Evolutionary conservation across 1,139 yeast species (phyloP), one percentile per base, ranked within the genome.

Genomic region (Chernovozyma sophiae-reginae): DNA sequence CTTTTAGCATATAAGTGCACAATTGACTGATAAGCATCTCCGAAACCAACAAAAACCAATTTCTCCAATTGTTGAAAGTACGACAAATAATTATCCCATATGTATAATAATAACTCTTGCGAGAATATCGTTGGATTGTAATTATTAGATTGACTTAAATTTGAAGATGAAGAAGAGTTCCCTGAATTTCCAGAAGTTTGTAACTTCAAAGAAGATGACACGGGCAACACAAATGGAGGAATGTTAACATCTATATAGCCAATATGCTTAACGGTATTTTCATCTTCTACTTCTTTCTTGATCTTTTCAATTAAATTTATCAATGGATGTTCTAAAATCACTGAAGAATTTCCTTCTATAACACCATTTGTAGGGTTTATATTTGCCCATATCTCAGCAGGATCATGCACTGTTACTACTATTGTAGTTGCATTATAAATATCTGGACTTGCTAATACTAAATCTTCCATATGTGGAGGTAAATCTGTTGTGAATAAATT

Each of bases 371-470:
- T 62, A 0, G 96, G 89, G 54, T 89, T 89, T 23, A 82, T 65
- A 45, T 83, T 79, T 1, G 95, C 96, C 96, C 96, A 89, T 6
- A 92, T 73, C 44, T 89, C 95, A 2, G 97, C 90, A 2, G 97
- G 89, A 51, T 90, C 97, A 57, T 90, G 97, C 12, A 90, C 78
- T 7, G 86, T 61, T 13, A 92, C 67, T 13, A 89, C 65, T 7
- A 90, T 60, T 6, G 84, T 77, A 16, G 77, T 73, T 33, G 80
- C 68, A 11, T 77, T 72, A 55, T 81, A 81, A 18, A 90, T 74
- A 43, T 80, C 77, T 4, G 89, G 84, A 14, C 95, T 79, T 23
- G 95, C 86, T 36, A 90, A 58, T 11, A 90, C 76, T 39, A 86
- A 81, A 46, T 87, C 86, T 17, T 79, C 84, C 38, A 75, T 65